Base-by-base conservation (phyloP, 176 grass and related monocot species). In the Coix lacrymajobi region DNA sequence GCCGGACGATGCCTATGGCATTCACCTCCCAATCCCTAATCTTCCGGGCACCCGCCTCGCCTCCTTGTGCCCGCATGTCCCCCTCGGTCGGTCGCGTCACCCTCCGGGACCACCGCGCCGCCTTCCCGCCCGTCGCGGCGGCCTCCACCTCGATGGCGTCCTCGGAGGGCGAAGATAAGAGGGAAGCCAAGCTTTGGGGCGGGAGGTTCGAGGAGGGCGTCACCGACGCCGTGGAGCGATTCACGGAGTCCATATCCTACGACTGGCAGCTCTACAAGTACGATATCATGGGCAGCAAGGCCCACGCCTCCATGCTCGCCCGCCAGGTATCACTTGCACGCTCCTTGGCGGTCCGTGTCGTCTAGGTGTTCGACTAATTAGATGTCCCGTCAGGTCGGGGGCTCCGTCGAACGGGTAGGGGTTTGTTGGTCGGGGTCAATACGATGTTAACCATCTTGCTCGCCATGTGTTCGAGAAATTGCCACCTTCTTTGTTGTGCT, bases 201-300 rank as follows among this genome's bases (percentile, higher is more conserved):
- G 96, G 92, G 32, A 67, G 87, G 14, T 93, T 93, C 48, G 88
- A 99, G 85, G 93, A 95, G 36, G 90, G 75, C 22, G 85, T 90
- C 80, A 91, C 87, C 63, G 93, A 96, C 37, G 96, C 90, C 52
- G 89, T 93, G 45, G 92, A 93, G 63, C 77, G 87, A 20, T 98
- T 95, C 87, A 90, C 88, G 20, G 96, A 98, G 87, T 98, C 96
- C 16, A 92, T 98, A 73, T 93, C 91, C 82, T 91, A 93, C 79
- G 93, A 96, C 46, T 89, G 94, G 64, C 88, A 93, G 76, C 96
- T 99, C 36, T 99, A 99, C 91, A 93, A 95, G 85, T 92, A 96
- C 54, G 96, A 99, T 74, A 96, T 99, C 46, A 91, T 93, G 80
- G 96, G 93, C 60, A 99, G 96, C 87, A 90, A 94, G 78, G 96